Evolutionary conservation across 805 yeast genomes (phyloP), one percentile per base, ranked within the genome.

Genomic region (Komagataella phaffii): DNA sequence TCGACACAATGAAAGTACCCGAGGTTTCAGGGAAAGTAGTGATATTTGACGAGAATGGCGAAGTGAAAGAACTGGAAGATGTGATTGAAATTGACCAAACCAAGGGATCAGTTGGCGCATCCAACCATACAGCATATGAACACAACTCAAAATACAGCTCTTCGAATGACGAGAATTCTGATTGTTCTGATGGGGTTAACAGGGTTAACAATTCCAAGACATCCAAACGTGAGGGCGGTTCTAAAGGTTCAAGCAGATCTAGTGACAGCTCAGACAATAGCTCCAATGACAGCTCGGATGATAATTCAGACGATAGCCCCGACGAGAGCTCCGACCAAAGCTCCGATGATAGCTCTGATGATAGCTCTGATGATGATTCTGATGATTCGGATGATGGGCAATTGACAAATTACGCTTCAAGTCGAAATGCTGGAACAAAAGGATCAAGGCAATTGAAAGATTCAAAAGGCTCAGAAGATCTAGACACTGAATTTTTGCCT

Each of bases 271-370:
- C n/a, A 10, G 14, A 30, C 5, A 30, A 30, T 30, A 30, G 40
- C 14, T 10, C 75, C 74, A 2, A 61, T 62, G 1, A 69, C 70
- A 49, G 71, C 71, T 1, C 46, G 53, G 56, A 52, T 12, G 50
- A 46, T 23, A 40, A 6, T 23, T 50, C 48, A 6, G 54, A 48
- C 2, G 59, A 53, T 40, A 50, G 47, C 7, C 54, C 50, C 14
- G 67, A 68, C 21, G 75, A 72, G 3, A 80, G 79, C 53, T 77
- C 77, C 56, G 65, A 79, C 46, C 86, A 87, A 7, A 69, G 73
- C 0, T 81, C 80, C 59, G 79, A 79, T 1, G 53, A 59, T 3
- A 47, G 57, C 4, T 30, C 40, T 10, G 40, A 30, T 30, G 40
- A 30, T 3, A 30, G 40, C 14, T 10, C 40, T 10, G 40, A 30